Percentiles rank a stretch among this genome's conserved stretches.
Evolutionary conservation across 176 grass and related monocot species (phyloP).

Genomic region (Areca catechu): DNA sequence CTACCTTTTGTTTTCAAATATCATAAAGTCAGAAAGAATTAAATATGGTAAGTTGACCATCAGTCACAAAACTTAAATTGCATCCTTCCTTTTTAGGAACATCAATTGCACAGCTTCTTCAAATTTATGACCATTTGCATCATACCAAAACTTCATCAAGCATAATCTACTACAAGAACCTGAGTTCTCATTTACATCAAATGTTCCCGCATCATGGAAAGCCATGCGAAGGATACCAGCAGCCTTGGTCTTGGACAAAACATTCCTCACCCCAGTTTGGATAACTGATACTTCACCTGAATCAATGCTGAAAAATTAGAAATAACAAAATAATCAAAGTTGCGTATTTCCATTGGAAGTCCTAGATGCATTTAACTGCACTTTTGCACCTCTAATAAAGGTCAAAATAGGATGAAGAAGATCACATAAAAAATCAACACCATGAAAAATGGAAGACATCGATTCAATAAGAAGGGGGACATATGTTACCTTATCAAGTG

Average conservation of each 20-base stretch:
- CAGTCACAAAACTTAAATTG: too few relatives aligned
- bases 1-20: too few relatives aligned
- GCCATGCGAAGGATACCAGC: constrained; percentile 78
- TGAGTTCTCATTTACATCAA: constrained; percentile 57
- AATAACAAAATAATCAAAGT: background rate
- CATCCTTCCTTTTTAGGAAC: too few relatives aligned
- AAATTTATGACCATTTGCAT: background rate
- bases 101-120: background rate
- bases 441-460: too few relatives aligned
- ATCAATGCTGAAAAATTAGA: constrained; percentile 38
- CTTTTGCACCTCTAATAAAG: background rate
- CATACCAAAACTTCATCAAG: background rate
- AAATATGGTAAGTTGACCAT: too few relatives aligned
- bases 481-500: too few relatives aligned
- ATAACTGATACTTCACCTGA: constrained; percentile 44
- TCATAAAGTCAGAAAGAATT: too few relatives aligned
- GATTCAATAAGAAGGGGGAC: too few relatives aligned
- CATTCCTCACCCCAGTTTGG: constrained; percentile 47
- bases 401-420: too few relatives aligned
- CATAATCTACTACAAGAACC: constrained; percentile 26
- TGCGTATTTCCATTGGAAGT: background rate
- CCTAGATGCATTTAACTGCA: constrained; percentile 13
- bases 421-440: too few relatives aligned
- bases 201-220: constrained; percentile 96
- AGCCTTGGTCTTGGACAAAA: constrained; percentile 81